phyloP scores from a whole-genome alignment of 805 yeast species.

The Candida germanica region DNA sequence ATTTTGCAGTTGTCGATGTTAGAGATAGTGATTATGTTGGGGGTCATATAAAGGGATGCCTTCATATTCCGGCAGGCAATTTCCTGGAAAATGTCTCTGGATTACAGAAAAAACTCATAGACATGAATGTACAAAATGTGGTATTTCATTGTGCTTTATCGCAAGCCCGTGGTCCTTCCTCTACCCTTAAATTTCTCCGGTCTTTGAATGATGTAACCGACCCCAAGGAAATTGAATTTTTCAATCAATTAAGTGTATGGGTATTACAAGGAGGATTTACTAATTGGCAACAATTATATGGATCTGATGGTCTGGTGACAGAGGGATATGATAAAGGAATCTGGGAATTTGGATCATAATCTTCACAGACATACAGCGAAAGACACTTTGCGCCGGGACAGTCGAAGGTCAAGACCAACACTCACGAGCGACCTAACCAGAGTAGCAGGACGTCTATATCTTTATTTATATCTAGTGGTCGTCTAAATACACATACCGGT shows the following conservation, averaged over 20 bases:
- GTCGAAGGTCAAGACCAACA: too few relatives aligned
- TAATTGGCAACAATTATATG: slow-evolving; percentile 76
- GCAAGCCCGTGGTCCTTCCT: slow-evolving; percentile 88
- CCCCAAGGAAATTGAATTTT: slow-evolving; percentile 18
- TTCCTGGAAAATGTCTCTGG: slow-evolving; percentile 40
- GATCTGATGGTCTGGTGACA: slow-evolving; percentile 62
- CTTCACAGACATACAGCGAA: too few relatives aligned
- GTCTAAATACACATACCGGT: too few relatives aligned
- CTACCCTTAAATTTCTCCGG: slow-evolving; percentile 64
- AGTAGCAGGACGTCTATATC: too few relatives aligned
- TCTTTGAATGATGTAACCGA: slow-evolving; percentile 35
- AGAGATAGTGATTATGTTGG: slow-evolving; percentile 82
- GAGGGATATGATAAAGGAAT: slow-evolving; percentile 41
- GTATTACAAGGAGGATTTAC: slow-evolving; percentile 83
- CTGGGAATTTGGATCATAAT: slow-evolving; percentile 22
- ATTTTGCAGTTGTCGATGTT: slow-evolving; percentile 70
- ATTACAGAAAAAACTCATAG: slow-evolving; percentile 30
- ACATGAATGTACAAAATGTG: slow-evolving; percentile 43
- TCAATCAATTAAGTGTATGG: slow-evolving; percentile 51
- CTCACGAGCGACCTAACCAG: too few relatives aligned
- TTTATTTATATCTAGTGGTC: too few relatives aligned
- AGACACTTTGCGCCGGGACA: too few relatives aligned
- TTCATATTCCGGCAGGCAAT: slow-evolving; percentile 52
- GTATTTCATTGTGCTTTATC: slow-evolving; percentile 90
- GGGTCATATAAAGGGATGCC: slow-evolving; percentile 60